A percentile compares a stretch with the other conserved stretches of the same genome.
phyloP scores from a whole-genome alignment of 257 asterid genomes.

The Jasminum sambac region DNA sequence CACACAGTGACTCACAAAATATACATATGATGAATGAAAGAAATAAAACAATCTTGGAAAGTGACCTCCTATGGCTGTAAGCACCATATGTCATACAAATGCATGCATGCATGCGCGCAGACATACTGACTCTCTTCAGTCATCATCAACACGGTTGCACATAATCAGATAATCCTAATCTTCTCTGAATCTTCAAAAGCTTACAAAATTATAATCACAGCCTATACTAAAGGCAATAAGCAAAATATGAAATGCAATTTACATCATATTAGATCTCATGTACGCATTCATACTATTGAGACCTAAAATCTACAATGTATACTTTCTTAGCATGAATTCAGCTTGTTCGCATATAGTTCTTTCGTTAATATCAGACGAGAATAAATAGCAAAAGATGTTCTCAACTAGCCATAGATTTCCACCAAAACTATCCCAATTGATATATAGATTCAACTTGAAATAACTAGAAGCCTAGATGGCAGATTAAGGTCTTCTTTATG shows the following conservation, averaged over 20 bases:
- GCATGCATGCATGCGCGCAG: neutral
- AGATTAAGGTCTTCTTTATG: conserved; percentile 6
- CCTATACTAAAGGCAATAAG: neutral
- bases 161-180: neutral
- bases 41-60: neutral
- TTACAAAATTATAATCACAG: neutral
- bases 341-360: neutral
- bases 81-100: neutral
- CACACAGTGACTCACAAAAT: neutral
- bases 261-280: neutral
- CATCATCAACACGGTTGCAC: neutral
- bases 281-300: neutral
- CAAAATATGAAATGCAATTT: neutral
- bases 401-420: neutral
- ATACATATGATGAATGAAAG: neutral
- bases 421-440: neutral
- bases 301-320: neutral
- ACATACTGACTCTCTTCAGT: neutral
- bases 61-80: neutral
- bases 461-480: neutral
- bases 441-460: neutral
- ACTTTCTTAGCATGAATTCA: neutral
- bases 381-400: neutral
- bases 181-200: neutral
- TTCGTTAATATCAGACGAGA: too few species aligned